Conservation (phyloP, 1,284 basidiomycete genomes). For the Trametes sp. region DNA sequence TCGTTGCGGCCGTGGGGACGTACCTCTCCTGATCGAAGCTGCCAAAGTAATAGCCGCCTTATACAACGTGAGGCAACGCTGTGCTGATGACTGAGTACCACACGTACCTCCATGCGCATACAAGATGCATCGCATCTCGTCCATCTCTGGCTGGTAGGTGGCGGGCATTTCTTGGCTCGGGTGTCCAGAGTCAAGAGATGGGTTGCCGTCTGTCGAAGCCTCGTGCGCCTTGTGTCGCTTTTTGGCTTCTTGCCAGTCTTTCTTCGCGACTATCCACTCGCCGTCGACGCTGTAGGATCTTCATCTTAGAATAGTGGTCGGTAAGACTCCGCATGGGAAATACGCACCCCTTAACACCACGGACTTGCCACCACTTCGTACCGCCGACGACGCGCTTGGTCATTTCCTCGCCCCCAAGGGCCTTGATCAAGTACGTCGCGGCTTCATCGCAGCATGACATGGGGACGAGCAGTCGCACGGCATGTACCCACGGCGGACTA, state of each 20-base stretch:
- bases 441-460: slow-evolving; percentile 82
- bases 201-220: slow-evolving; percentile 36
- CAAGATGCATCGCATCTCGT: slow-evolving; percentile 86
- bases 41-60: slow-evolving; percentile 85
- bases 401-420: slow-evolving; percentile 84
- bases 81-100: not conserved
- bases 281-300: slow-evolving; percentile 70
- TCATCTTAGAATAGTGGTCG: not conserved
- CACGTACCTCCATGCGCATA: slow-evolving; percentile 81
- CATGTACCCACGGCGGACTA: slow-evolving; percentile 88
- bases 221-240: slow-evolving; percentile 57
- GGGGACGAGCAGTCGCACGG: slow-evolving; percentile 79
- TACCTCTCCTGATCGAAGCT: slow-evolving; percentile 82
- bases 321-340: not conserved
- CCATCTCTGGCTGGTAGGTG: slow-evolving; percentile 74
- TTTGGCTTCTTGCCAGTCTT: slow-evolving; percentile 73
- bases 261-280: slow-evolving; percentile 89
- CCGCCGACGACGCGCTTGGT: slow-evolving; percentile 85
- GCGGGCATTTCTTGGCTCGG: slow-evolving; percentile 39
- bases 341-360: slow-evolving; percentile 74
- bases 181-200: slow-evolving; percentile 33
- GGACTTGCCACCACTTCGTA: slow-evolving; percentile 96
- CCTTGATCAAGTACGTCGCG: slow-evolving; percentile 78
- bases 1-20: slow-evolving; percentile 9
- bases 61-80: not conserved